phyloP scores from a whole-genome alignment of 2,329 filamentous ascomycete genomes.

The Pyricularia grisea region DNA sequence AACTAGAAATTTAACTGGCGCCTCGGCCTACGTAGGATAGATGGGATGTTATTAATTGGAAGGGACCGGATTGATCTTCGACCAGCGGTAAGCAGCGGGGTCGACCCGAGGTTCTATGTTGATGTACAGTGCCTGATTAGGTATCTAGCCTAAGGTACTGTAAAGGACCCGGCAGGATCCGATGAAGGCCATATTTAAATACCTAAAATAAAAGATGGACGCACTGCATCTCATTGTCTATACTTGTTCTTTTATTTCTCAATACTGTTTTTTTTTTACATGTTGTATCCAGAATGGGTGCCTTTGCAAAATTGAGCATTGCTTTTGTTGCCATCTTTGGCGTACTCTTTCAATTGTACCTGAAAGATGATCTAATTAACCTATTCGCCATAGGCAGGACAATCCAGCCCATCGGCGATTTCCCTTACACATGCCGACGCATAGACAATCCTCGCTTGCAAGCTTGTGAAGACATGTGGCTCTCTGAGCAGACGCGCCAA shows the following conservation, averaged over 20 bases:
- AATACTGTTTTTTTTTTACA: neutral
- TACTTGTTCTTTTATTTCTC: neutral
- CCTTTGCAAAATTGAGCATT: neutral
- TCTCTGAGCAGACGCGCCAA: constrained; percentile 18
- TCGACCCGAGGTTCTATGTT: too few species aligned
- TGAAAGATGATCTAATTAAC: neutral
- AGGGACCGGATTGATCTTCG: too few species aligned
- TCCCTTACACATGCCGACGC: constrained; percentile 19
- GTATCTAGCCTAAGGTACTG: neutral
- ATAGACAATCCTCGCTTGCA: constrained; percentile 17
- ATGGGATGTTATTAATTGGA: too few species aligned
- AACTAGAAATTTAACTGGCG: too few species aligned
- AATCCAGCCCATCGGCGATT: constrained; percentile 17
- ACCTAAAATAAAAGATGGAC: neutral
- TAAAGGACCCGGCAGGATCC: neutral
- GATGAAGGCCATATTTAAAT: neutral
- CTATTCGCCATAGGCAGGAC: constrained; percentile 4
- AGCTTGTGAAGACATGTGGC: constrained; percentile 23
- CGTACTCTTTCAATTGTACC: neutral
- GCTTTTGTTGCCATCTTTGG: neutral
- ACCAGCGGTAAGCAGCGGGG: too few species aligned
- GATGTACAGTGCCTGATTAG: too few species aligned
- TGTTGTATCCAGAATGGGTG: neutral
- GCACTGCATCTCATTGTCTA: neutral
- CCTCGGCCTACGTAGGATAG: too few species aligned